Base-by-base conservation (phyloP, 352 stramenopile species). In the Globisporangium nagaii region DNA sequence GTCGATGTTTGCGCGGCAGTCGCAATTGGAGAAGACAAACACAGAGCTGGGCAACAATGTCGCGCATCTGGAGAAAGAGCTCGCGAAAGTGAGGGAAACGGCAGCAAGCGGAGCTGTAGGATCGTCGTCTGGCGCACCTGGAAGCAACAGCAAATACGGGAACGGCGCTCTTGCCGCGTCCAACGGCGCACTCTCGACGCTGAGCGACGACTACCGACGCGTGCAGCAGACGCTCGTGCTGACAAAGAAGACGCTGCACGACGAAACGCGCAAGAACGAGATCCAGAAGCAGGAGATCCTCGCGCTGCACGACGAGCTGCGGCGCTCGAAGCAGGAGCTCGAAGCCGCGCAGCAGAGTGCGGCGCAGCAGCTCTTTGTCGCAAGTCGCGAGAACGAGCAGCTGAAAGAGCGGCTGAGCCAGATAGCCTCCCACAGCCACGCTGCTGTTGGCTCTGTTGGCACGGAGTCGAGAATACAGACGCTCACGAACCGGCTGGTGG, bases 191-290 rank as follows among this genome's bases (percentile, higher is more conserved):
- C 57, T 76, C 35, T 65, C 61, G 20, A 64, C 58, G 6, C 62
- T 77, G 52, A 74, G 59, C 55, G 75, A 88, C 0, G 80, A 90
- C 44, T 78, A 86, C 44, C 65, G 73, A 11, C 64, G 73, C 17
- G 60, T 85, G 20, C 77, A 90, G 53, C 78, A 90, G 35, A 74
- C 70, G 45, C 62, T 91, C 17, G 58, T 88, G 24, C 43, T 81
- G 10, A 81, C 76, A 5, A 93, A 92, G 66, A 93, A 93, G 56
- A 63, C 65, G 12, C 53, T 93, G 6, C 79, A 90, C 20, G 84
- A 93, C 19, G 81, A 90, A 39, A 70, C 63, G 9, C 69, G 70
- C 17, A 86, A 79, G 53, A 86, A 68, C 11, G 74, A 86, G 50
- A 66, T 84, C 44, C 79, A 88, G 24, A 71, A 80, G 19, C 81